Base-by-base conservation (phyloP, 1,284 basidiomycete species). In the Stereum hirsutum region DNA sequence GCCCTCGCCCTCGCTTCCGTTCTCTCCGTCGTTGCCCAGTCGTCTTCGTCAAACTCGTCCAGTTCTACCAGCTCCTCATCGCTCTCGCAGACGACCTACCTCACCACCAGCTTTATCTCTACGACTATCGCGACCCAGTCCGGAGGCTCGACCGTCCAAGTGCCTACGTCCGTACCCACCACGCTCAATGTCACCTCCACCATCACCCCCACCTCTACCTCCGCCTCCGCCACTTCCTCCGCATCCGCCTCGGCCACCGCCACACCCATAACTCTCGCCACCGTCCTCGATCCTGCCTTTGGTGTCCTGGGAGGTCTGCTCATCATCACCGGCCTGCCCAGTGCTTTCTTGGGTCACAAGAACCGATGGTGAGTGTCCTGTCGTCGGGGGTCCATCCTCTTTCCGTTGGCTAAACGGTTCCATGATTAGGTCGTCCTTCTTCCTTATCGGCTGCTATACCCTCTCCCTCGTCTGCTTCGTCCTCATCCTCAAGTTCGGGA, bases 321-420 rank as follows among this genome's bases (percentile, higher is more conserved):
- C 57, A 92, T 97, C 53, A 54, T 95, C 40, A 89, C 88, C 6
- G 94, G 94, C 44, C 68, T 94, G 12, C 89, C 91, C 3, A 89
- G 89, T 49, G 85, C 88, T 1, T 90, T 91, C 53, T 81, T 89
- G 62, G 94, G 94, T 17, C 89, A 92, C 63, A 93, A 92, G 71
- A 93, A 93, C 59, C 70, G 91, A 72, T 92, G 91, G 90, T 84
- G 49, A 39, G 68, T 53, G 38, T 39, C 53, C 45, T n/a, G n/a
- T n/a, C n/a, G n/a, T n/a, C n/a, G n/a, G n/a, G n/a, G n/a, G n/a
- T 40, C 34, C 41, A 30, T 45, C 20, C 19, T n/a, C 26, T 3
- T 23, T 12, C 25, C 26, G 24, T 33, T 46, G 46, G 32, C 47
- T 21, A 37, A 21, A 26, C 41, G 48, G 43, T 56, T 42, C 47